phyloP scores from a whole-genome alignment of 2,329 filamentous ascomycete species.

The Alternaria rosae region DNA sequence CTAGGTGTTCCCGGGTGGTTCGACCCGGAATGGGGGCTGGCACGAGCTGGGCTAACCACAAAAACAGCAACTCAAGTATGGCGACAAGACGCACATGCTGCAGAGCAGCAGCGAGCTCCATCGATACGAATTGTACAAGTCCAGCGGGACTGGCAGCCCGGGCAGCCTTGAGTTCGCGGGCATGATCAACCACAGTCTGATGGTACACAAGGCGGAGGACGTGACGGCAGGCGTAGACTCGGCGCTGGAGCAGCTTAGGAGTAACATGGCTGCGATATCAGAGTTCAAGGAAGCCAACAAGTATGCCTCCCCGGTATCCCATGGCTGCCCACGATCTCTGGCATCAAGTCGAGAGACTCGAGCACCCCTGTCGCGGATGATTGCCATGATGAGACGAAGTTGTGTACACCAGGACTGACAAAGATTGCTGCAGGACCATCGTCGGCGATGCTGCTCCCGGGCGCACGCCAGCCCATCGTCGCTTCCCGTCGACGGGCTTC shows the following conservation, averaged over 20 bases:
- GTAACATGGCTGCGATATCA: constrained; percentile 65
- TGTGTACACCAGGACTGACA: constrained; percentile 38
- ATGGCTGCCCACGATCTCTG: constrained; percentile 30
- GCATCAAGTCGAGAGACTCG: constrained; percentile 23
- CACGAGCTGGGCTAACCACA: constrained; percentile 40
- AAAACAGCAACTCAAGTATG: constrained; percentile 63
- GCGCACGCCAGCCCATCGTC: constrained; percentile 45
- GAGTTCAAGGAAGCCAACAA: constrained; percentile 68
- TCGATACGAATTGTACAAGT: constrained; percentile 65
- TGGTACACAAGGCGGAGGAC: constrained; percentile 62
- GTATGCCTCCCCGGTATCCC: constrained; percentile 49
- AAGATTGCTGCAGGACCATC: constrained; percentile 44
- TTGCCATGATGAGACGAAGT: constrained; percentile 15
- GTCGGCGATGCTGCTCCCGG: constrained; percentile 44
- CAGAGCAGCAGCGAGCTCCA: constrained; percentile 61
- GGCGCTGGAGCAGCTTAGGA: constrained; percentile 66
- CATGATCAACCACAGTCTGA: constrained; percentile 64
- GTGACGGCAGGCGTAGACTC: constrained; percentile 65
- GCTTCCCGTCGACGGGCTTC: constrained; percentile 47
- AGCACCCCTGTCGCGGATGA: constrained; percentile 15
- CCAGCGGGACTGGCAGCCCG: constrained; percentile 45
- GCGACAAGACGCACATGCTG: constrained; percentile 64
- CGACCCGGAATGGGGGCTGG: constrained; percentile 18
- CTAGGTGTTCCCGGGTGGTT: constrained; percentile 10
- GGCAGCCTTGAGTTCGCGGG: constrained; percentile 62